Evolutionary conservation across 169 alveolate species (phyloP).

Genomic region (Ichthyophthirius multifiliis): DNA sequence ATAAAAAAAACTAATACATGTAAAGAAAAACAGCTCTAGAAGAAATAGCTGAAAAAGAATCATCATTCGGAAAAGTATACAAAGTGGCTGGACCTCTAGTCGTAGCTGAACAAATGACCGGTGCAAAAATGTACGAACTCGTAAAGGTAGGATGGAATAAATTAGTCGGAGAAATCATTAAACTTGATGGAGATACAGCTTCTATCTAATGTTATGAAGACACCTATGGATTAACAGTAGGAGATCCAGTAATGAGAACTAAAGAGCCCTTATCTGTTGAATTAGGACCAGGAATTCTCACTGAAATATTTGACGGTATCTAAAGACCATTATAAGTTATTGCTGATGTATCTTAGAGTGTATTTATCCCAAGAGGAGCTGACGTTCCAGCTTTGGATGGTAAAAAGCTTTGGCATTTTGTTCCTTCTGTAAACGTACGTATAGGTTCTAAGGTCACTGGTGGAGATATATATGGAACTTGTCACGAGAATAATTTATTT

Average conservation of each 20-base stretch:
- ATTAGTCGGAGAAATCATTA: slow-evolving; percentile 97
- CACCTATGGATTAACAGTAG: slow-evolving; percentile 97
- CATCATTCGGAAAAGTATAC: slow-evolving; percentile 85
- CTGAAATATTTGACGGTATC: slow-evolving; percentile 97
- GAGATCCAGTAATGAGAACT: slow-evolving; percentile 98
- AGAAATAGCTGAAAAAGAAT: slow-evolving; percentile 9
- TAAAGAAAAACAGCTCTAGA: slow-evolving; percentile 11
- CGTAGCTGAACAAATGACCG: slow-evolving; percentile 98
- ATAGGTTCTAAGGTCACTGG: slow-evolving; percentile 95
- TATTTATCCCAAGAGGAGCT: slow-evolving; percentile 96
- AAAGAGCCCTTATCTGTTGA: slow-evolving; percentile 97
- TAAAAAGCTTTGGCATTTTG: slow-evolving; percentile 92
- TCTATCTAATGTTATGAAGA: slow-evolving; percentile 98
- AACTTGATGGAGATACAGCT: slow-evolving; percentile 97
- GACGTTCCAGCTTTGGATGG: slow-evolving; percentile 93
- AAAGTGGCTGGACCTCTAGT: slow-evolving; percentile 97
- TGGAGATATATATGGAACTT: slow-evolving; percentile 97
- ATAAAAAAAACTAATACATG: too few species aligned
- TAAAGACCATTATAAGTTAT: slow-evolving; percentile 96
- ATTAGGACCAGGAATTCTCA: slow-evolving; percentile 95
- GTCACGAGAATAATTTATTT: slow-evolving; percentile 93
- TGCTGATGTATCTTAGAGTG: slow-evolving; percentile 85
- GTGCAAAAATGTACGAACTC: slow-evolving; percentile 98
- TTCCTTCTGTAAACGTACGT: slow-evolving; percentile 83
- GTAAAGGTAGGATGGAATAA: slow-evolving; percentile 95